Evolutionary conservation across 495 filamentous ascomycete genomes (phyloP).

Genomic region (Astrocystis sublimbata): DNA sequence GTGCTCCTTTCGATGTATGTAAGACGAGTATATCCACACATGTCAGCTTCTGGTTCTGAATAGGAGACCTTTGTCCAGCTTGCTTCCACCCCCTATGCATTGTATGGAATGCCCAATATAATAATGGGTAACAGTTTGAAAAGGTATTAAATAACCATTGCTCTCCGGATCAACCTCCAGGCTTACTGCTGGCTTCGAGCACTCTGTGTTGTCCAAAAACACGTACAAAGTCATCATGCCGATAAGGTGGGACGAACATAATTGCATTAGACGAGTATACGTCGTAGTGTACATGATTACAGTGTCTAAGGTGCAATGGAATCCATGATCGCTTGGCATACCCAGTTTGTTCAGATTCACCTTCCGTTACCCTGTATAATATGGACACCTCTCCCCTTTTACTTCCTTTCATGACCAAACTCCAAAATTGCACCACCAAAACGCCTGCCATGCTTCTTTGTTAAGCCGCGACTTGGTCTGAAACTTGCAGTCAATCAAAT

Average conservation of each 20-base stretch:
- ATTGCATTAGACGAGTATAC: constrained; percentile 26
- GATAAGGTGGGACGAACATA: background rate
- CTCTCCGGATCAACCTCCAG: no score
- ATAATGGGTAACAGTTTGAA: no score
- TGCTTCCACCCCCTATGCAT: no score
- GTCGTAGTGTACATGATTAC: constrained; percentile 29
- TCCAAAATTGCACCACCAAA: constrained; percentile 25
- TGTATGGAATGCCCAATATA: no score
- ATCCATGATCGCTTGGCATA: background rate
- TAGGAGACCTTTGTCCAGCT: no score
- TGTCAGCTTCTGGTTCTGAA: no score
- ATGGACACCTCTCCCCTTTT: constrained; percentile 10
- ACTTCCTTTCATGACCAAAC: constrained; percentile 16
- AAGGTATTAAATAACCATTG: no score
- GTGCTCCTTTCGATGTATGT: no score
- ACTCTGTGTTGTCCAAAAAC: background rate
- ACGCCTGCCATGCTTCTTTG: constrained; percentile 36
- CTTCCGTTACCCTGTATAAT: constrained; percentile 11
- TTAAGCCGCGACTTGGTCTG: constrained; percentile 27
- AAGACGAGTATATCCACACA: no score
- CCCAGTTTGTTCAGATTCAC: constrained; percentile 1
- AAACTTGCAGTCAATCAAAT: constrained; percentile 11
- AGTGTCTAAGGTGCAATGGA: constrained; percentile 17
- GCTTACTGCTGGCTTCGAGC: background rate
- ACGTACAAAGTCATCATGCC: background rate